Conservation (phyloP, 192 early-diverging fungal genomes). For the Gonapodya prolifera region DNA sequence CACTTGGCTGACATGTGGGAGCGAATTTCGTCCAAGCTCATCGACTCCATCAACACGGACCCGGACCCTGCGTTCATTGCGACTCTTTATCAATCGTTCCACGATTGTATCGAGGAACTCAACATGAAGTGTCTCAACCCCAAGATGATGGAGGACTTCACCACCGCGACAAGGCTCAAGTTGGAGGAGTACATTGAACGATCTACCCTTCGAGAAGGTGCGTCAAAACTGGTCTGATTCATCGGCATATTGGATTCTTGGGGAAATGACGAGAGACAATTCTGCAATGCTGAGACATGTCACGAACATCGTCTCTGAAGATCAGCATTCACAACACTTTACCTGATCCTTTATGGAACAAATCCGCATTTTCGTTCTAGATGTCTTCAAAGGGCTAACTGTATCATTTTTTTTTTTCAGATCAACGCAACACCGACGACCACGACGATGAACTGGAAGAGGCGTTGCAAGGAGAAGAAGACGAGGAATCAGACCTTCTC, state of each 20-base stretch:
- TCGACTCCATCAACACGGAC: slow-evolving; percentile 67
- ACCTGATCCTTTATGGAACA: slow-evolving; percentile 9
- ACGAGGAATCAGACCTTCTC: slow-evolving; percentile 63
- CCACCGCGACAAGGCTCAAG: slow-evolving; percentile 50
- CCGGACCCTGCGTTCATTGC: slow-evolving; percentile 67
- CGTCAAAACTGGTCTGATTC: background rate
- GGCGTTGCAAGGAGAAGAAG: slow-evolving; percentile 67
- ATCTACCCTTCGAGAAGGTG: slow-evolving; percentile 53
- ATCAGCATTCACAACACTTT: slow-evolving; percentile 2
- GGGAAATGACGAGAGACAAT: slow-evolving; percentile 9
- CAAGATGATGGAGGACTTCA: slow-evolving; percentile 58
- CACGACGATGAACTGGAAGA: slow-evolving; percentile 92
- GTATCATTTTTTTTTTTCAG: slow-evolving; percentile 22
- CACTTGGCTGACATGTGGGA: slow-evolving; percentile 59
- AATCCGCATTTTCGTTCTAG: slow-evolving; percentile 18
- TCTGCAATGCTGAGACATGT: slow-evolving; percentile 13
- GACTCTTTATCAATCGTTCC: slow-evolving; percentile 65
- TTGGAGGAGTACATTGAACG: slow-evolving; percentile 66
- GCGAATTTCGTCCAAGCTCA: slow-evolving; percentile 56
- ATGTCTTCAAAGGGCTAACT: background rate
- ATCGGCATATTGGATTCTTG: background rate
- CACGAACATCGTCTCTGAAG: background rate
- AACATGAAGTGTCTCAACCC: slow-evolving; percentile 49
- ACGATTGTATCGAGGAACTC: slow-evolving; percentile 54
- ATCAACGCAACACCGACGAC: slow-evolving; percentile 57